phyloP scores from a whole-genome alignment of 2,329 filamentous ascomycete genomes.

The Xylariaceae sp. region DNA sequence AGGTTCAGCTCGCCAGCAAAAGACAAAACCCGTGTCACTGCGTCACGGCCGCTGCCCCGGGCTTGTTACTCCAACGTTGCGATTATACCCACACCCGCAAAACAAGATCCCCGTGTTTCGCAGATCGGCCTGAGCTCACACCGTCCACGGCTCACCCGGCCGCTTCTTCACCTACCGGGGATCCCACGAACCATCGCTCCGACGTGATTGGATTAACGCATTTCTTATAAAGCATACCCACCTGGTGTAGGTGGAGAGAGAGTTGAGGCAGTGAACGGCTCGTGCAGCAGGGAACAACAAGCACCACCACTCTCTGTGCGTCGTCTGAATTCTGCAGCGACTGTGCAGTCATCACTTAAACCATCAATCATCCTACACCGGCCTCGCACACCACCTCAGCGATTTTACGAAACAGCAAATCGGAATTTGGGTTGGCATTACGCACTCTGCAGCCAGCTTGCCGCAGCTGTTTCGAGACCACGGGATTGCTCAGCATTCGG shows the following conservation, averaged over 20 bases:
- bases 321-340: background rate
- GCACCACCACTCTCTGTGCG: background rate
- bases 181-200: background rate
- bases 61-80: conserved; percentile 2
- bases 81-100: background rate
- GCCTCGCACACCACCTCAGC: background rate
- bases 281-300: background rate
- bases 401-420: background rate
- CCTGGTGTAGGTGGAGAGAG: background rate
- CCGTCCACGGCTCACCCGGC: background rate
- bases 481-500: background rate
- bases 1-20: too few relatives aligned
- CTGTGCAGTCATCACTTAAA: too few relatives aligned
- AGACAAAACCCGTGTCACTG: too few relatives aligned
- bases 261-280: background rate
- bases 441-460: background rate
- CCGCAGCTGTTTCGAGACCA: background rate
- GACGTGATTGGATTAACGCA: background rate
- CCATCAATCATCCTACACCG: too few relatives aligned
- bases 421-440: background rate
- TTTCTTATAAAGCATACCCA: background rate
- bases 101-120: background rate
- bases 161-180: background rate
- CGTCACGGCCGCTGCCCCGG: too few relatives aligned
- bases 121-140: background rate